Base-by-base conservation (phyloP, 2,329 filamentous ascomycete genomes). In the Neurospora sp. region DNA sequence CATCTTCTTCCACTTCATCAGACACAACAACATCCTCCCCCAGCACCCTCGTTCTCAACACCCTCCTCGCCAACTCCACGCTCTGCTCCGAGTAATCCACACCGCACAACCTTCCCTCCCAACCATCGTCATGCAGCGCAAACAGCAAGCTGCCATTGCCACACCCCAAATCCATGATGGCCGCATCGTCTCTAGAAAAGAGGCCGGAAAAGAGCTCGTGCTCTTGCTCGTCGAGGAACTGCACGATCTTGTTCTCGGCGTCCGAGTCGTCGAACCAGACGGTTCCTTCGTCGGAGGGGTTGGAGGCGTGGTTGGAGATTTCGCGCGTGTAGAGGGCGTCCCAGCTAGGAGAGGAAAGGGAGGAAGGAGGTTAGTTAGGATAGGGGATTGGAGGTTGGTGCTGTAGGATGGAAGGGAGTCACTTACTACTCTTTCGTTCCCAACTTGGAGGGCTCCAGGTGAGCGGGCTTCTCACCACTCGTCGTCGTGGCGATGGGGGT, bases 211-310 rank as follows among this genome's bases (percentile, higher is more conserved):
- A 68, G 10, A 69, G 46, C 36, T 68, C 70, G n/a, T 74, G 72
- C 39, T 77, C 70, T 23, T 78, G 73, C 38, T 74, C 74, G 75
- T 73, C 87, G 78, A 97, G 86, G 78, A 91, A 93, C 10, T 83
- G 79, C 33, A 97, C 81, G 71, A 97, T 89, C 77, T 94, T 94
- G 72, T 89, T 85, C 77, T 97, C 93, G 72, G 96, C 96, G 77
- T 91, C 89, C 39, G 93, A 92, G 82, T 98, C 96, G 79, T 93
- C 91, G 85, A 99, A 99, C 96, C 96, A 99, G 76, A 96, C 89
- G 38, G 93, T 97, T 74, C 95, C 95, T 71, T 91, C 91, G 83
- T 97, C 92, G 70, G 86, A 81, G 10, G 92, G 88, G 81, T 96
- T 89, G 72, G 86, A 80, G 69, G 87, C 81, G 80, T 94, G 88